Evolutionary conservation across 2,329 filamentous ascomycete genomes (phyloP), one percentile per base, ranked within the genome.

Genomic region (Rhynchosporium secalis): DNA sequence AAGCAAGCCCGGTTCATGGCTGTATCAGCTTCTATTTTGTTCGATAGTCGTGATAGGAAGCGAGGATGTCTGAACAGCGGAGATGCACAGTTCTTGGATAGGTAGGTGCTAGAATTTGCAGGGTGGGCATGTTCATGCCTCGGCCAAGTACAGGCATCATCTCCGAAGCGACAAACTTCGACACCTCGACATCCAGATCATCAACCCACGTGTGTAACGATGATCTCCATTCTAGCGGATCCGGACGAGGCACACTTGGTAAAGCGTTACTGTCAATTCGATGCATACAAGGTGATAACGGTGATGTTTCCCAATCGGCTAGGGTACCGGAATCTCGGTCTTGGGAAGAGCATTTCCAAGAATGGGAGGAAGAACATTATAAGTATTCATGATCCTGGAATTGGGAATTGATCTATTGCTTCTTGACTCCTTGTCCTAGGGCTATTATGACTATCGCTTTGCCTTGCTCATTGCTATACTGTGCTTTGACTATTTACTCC

Each of bases 21-120:
- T 36, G n/a, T 12, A 6, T 33, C n/a, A 40, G 49, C 36, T n/a
- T 28, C 33, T 20, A 15, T 45, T n/a, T 43, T n/a, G 15, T 43
- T 43, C 40, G 40, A 12, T 26, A 4, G 6, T 33, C 33, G 38
- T 12, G n/a, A n/a, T 20, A 41, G 28, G n/a, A 56, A 31, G 38
- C 40, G 52, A 56, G 52, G 52, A 56, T 56, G 45, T 45, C 29
- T 56, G 38, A 43, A 56, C 26, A 43, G 52, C 31, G 52, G 52
- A 56, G 52, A 29, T 9, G 4, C 5, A 38, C 43, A 26, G n/a
- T 47, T 20, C n/a, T 20, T 47, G 45, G 45, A 29, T 10, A 36
- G 47, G 20, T n/a, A n/a, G 43, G 15, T 45, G n/a, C 43, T 4
- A n/a, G 3, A 43, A 26, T 45, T 29, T 15, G 52, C 52, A 56